Evolutionary conservation across 2,329 filamentous ascomycete species (phyloP).

Genomic region (Herpotrichia juniperi): DNA sequence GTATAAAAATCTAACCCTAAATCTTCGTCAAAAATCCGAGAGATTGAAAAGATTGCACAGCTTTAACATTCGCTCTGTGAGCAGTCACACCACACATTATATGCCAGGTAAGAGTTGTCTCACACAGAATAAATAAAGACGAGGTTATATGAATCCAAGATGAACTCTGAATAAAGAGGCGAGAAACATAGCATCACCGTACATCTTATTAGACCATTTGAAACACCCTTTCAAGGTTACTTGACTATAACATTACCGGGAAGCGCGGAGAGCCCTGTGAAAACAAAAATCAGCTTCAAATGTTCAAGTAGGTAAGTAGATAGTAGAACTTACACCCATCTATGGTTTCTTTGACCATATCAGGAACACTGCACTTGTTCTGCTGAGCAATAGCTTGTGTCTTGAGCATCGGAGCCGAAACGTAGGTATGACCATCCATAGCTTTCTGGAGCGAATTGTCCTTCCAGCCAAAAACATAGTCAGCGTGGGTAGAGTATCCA

Average conservation of each 20-base stretch:
- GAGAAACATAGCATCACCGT: too few species aligned
- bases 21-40: too few species aligned
- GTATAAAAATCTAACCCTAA: too few species aligned
- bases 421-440: slow-evolving; percentile 38
- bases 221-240: too few species aligned
- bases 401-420: slow-evolving; percentile 34
- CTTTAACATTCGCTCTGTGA: too few species aligned
- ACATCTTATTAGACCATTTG: background rate
- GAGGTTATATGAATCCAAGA: too few species aligned
- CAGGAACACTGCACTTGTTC: slow-evolving; percentile 39
- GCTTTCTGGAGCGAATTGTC: slow-evolving; percentile 34
- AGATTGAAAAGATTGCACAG: too few species aligned
- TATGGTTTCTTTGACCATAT: slow-evolving; percentile 38
- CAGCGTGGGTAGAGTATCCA: slow-evolving; percentile 36
- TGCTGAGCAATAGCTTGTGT: slow-evolving; percentile 40
- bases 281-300: background rate
- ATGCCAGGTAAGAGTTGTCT: too few species aligned
- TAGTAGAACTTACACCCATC: slow-evolving; percentile 33
- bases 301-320: background rate
- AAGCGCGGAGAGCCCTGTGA: slow-evolving; percentile 15
- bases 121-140: too few species aligned
- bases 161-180: too few species aligned
- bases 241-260: slow-evolving; percentile 17
- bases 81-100: too few species aligned
- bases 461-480: slow-evolving; percentile 43